These are phyloP conservation scores for Pyricularia grisea DNA, from an alignment of 2,329 filamentous ascomycete species.

Conservation along the genomic window DNA sequence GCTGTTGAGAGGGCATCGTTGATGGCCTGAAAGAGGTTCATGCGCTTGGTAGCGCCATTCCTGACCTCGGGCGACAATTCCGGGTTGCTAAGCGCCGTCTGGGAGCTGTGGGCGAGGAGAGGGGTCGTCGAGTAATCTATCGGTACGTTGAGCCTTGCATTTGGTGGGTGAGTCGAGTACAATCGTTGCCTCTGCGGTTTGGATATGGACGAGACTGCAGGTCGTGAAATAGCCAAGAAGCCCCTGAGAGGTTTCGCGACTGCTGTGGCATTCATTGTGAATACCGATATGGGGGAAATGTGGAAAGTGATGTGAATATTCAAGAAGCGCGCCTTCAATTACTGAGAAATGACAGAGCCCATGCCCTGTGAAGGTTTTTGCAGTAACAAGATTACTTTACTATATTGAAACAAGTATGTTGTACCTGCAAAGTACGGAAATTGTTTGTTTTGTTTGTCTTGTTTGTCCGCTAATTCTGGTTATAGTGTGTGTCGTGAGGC, in stretches of 20 bases:
- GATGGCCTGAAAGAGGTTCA: slow-evolving; percentile 91
- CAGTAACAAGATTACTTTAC: neutral
- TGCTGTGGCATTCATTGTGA: neutral
- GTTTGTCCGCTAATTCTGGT: neutral
- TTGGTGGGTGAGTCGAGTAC: slow-evolving; percentile 49
- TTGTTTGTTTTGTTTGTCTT: neutral
- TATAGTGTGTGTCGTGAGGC: neutral
- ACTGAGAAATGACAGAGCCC: neutral
- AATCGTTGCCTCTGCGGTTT: neutral
- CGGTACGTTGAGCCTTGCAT: slow-evolving; percentile 68
- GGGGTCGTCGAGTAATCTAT: slow-evolving; percentile 79
- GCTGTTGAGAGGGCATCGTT: slow-evolving; percentile 82
- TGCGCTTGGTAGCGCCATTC: slow-evolving; percentile 66
- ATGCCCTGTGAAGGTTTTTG: neutral
- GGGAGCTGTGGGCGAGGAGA: slow-evolving; percentile 70
- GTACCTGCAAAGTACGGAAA: neutral
- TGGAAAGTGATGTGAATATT: neutral
- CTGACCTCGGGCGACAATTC: slow-evolving; percentile 61
- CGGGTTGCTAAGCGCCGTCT: slow-evolving; percentile 57
- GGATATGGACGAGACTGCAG: neutral
- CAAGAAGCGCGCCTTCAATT: neutral
- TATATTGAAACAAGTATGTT: neutral
- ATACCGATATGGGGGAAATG: neutral
- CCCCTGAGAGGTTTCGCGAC: neutral
- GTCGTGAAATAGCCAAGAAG: neutral